These are phyloP conservation scores for Rubia tinctorum DNA, from an alignment of 305 asterid species.

Conservation along the genomic window DNA sequence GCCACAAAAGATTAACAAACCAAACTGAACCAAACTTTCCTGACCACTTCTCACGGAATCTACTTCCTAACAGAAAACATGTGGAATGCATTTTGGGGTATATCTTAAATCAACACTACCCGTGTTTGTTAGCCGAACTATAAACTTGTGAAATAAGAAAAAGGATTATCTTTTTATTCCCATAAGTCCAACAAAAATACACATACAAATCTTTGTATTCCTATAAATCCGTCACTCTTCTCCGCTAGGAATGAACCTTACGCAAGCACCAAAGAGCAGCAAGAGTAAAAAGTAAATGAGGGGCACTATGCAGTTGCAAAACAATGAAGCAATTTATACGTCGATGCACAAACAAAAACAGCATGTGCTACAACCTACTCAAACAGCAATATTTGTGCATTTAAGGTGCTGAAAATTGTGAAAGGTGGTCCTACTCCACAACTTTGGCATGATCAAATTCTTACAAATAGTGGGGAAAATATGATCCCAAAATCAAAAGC, in stretches of 20 bases:
- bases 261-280: neutral
- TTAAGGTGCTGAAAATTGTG: neutral
- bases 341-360: constrained; percentile 1
- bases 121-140: neutral
- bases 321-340: neutral
- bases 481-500: neutral
- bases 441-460: constrained; percentile 1
- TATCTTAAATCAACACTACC: neutral
- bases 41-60: neutral
- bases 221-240: neutral
- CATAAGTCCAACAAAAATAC: too few relatives aligned
- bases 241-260: neutral
- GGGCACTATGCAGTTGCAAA: neutral
- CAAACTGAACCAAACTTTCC: constrained; percentile 6
- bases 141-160: neutral
- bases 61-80: neutral
- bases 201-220: neutral
- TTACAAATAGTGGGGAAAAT: neutral
- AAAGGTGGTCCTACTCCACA: constrained; percentile 10
- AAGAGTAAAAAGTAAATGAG: neutral
- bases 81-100: neutral
- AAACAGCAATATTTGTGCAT: neutral
- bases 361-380: neutral
- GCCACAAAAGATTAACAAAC: constrained; percentile 7
- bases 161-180: neutral